Conservation (phyloP, 306 rosid genomes). For the Senna siamea region DNA sequence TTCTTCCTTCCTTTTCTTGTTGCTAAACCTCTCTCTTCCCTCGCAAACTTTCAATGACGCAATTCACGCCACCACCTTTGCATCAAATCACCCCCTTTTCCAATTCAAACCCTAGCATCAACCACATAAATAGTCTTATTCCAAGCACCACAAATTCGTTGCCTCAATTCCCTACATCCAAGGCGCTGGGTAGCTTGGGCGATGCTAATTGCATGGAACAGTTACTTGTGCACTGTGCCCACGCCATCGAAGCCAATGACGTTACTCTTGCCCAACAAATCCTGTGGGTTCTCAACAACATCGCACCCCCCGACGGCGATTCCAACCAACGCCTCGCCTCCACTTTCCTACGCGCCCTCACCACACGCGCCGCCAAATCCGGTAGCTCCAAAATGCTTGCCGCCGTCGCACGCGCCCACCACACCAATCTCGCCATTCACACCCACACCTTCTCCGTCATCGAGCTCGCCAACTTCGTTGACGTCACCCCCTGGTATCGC, state of each 20-base stretch:
- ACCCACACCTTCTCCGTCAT: constrained; percentile 64
- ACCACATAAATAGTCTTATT: constrained; percentile 49
- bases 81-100: constrained; percentile 55
- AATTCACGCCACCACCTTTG: constrained; percentile 57
- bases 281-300: constrained; percentile 92
- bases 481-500: constrained; percentile 86
- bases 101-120: constrained; percentile 57
- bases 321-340: constrained; percentile 76
- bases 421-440: constrained; percentile 33
- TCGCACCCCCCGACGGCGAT: constrained; percentile 83
- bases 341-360: constrained; percentile 77
- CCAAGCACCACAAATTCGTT: constrained; percentile 60
- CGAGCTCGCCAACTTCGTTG: constrained; percentile 80
- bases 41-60: constrained; percentile 53
- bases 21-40: neutral
- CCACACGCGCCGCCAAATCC: constrained; percentile 65
- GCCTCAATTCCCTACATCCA: constrained; percentile 75
- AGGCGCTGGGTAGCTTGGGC: constrained; percentile 58
- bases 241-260: constrained; percentile 84
- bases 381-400: constrained; percentile 67
- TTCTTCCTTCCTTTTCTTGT: no score
- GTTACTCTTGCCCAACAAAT: constrained; percentile 87
- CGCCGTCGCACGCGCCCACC: constrained; percentile 37
- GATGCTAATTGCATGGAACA: constrained; percentile 92
- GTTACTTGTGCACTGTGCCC: constrained; percentile 81